Conservation (phyloP, 352 stramenopile genomes). For the Globisporangium iwayamae region DNA sequence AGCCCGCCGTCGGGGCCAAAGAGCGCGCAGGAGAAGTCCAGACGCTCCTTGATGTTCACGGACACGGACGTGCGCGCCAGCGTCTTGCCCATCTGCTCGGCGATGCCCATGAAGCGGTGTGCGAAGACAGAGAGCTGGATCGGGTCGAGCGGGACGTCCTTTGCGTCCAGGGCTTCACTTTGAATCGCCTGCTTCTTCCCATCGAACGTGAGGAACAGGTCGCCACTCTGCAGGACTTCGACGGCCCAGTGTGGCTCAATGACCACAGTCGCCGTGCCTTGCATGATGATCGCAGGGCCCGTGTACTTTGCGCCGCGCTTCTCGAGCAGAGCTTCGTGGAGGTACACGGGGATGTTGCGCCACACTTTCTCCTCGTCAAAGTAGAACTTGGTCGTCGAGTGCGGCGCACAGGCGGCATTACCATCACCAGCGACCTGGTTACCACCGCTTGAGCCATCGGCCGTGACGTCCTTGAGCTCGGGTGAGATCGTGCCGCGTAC, state of each 20-base stretch:
- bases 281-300: constrained; percentile 97
- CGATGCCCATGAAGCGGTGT: constrained; percentile 99
- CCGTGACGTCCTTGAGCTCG: constrained; percentile 41
- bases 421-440: constrained; percentile 5
- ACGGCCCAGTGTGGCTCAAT: constrained; percentile 95
- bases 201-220: constrained; percentile 90
- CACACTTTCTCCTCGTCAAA: constrained; percentile 76
- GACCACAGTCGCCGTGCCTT: constrained; percentile 97
- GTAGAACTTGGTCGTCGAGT: constrained; percentile 76
- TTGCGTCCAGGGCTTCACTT: constrained; percentile 25
- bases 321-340: constrained; percentile 89
- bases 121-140: constrained; percentile 97
- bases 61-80: constrained; percentile 95
- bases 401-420: constrained; percentile 27
- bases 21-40: constrained; percentile 99
- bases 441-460: neutral
- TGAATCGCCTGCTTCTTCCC: constrained; percentile 25
- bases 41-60: constrained; percentile 99
- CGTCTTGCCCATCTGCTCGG: constrained; percentile 98
- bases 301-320: constrained; percentile 51
- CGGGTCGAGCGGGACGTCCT: constrained; percentile 81
- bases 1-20: constrained; percentile 97
- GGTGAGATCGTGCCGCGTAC: constrained; percentile 93
- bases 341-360: constrained; percentile 90
- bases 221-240: constrained; percentile 90